phyloP scores from a whole-genome alignment of 768 basidiomycete species.

The Tremella fuciformis region DNA sequence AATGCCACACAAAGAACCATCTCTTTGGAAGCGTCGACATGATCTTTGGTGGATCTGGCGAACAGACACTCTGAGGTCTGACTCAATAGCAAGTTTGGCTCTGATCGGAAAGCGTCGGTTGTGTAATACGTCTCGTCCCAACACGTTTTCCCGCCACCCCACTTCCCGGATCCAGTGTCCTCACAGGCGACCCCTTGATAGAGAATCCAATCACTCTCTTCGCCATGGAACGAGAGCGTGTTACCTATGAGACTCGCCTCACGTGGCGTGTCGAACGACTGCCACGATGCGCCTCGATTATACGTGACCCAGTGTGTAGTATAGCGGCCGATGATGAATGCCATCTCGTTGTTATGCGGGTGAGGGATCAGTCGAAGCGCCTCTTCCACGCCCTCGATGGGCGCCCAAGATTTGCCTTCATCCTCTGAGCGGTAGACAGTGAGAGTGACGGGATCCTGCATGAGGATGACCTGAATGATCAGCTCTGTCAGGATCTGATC shows the following conservation, averaged over 20 bases:
- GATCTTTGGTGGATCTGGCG: constrained; percentile 79
- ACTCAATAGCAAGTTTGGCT: constrained; percentile 61
- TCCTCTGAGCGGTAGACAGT: constrained; percentile 74
- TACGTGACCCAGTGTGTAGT: constrained; percentile 80
- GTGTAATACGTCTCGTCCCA: constrained; percentile 81
- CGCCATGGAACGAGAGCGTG: constrained; percentile 85
- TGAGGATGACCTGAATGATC: constrained; percentile 63
- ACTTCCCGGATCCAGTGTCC: constrained; percentile 42
- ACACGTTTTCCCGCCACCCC: constrained; percentile 49
- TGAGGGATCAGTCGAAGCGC: constrained; percentile 77
- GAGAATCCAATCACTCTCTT: constrained; percentile 57
- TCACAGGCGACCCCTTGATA: constrained; percentile 50
- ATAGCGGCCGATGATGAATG: constrained; percentile 76
- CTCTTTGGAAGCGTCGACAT: constrained; percentile 69
- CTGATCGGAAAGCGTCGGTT: constrained; percentile 70
- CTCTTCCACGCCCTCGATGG: constrained; percentile 58
- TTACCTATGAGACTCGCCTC: constrained; percentile 52
- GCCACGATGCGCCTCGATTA: constrained; percentile 85
- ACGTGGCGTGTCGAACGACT: constrained; percentile 65
- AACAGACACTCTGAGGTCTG: constrained; percentile 81
- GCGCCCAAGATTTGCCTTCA: constrained; percentile 74
- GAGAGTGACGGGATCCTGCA: constrained; percentile 70
- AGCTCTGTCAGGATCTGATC: neutral
- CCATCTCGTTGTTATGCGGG: constrained; percentile 76
- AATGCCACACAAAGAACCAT: constrained; percentile 88